Conservation (phyloP, 345 rosid species). For the Sonneratia caseolaris region DNA sequence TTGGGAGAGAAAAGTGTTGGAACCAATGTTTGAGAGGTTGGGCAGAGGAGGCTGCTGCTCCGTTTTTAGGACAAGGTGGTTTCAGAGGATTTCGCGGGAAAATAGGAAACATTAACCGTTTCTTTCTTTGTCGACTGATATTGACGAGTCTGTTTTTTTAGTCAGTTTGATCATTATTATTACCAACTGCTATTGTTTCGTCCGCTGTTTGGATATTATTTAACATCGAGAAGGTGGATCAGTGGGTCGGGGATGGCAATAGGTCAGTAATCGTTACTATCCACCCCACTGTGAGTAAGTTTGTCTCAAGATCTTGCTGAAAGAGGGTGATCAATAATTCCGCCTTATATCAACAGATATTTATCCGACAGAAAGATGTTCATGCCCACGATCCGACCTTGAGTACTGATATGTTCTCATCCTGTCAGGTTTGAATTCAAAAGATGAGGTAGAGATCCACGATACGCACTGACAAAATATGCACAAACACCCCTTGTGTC, state of each 20-base stretch:
- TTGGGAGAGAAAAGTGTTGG: neutral
- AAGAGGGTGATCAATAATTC: neutral
- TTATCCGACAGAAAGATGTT: too few species aligned
- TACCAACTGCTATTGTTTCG: neutral
- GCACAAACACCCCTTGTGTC: neutral
- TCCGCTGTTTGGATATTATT: neutral
- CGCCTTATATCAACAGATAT: too few species aligned
- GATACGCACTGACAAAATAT: neutral
- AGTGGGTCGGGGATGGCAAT: neutral
- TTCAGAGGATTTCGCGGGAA: slow-evolving; percentile 12
- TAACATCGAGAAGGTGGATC: neutral
- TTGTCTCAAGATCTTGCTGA: neutral
- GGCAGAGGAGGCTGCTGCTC: neutral
- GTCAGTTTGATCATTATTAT: neutral
- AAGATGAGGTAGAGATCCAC: neutral
- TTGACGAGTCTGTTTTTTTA: neutral
- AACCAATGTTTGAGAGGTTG: neutral
- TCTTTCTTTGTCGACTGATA: neutral
- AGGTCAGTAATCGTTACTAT: neutral
- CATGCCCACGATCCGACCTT: too few species aligned
- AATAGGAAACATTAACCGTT: neutral
- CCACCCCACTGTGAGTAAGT: neutral
- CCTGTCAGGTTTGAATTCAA: too few species aligned
- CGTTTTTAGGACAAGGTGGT: slow-evolving; percentile 1
- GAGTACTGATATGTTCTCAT: too few species aligned